Conservation (phyloP, 148 eudicot genomes). For the Rhododendron henanense region DNA sequence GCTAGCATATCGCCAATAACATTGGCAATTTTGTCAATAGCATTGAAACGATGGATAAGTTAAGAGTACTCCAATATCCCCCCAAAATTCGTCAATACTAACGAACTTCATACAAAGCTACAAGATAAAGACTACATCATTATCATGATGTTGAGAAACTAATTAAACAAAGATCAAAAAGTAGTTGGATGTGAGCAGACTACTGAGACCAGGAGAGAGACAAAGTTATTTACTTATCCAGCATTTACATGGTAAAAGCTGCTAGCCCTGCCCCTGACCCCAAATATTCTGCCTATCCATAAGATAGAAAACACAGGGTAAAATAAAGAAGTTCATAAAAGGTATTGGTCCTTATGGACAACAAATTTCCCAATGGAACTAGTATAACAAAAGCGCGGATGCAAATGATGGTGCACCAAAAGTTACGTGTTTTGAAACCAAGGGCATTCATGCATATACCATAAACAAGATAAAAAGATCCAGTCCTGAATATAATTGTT, state of each 20-base stretch:
- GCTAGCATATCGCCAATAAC: background rate
- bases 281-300: background rate
- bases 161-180: background rate
- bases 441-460: background rate
- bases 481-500: background rate
- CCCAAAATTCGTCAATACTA: background rate
- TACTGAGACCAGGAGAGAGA: conserved; percentile 1
- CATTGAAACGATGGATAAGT: background rate
- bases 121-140: background rate
- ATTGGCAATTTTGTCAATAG: background rate
- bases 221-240: background rate
- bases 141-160: background rate
- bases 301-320: background rate
- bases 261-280: background rate
- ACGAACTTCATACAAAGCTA: background rate
- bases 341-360: background rate
- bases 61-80: background rate
- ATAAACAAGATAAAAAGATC: background rate
- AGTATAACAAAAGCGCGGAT: background rate
- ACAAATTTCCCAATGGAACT: background rate
- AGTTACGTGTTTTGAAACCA: background rate
- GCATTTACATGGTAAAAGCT: background rate
- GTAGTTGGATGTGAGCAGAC: background rate
- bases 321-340: background rate
- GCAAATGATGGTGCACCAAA: background rate